Conservation (phyloP, 805 yeast species). For the Metschnikowia gelsemii region DNA sequence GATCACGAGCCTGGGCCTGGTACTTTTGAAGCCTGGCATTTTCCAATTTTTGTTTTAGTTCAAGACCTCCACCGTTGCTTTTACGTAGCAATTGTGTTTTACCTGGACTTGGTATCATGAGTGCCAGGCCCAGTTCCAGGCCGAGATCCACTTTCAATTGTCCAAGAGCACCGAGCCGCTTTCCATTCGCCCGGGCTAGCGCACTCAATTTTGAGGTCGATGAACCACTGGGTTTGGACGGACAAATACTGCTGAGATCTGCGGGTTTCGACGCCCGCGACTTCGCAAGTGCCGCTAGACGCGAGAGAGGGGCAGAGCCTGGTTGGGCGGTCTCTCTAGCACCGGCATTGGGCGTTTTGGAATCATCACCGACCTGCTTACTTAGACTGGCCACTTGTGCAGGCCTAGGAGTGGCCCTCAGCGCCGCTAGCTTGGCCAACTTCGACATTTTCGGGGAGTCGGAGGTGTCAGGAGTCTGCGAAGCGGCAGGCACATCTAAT, state of each 20-base stretch:
- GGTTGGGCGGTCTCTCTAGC: too few species aligned
- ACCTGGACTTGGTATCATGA: not conserved
- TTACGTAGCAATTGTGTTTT: constrained; percentile 4
- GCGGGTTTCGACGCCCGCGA: not conserved
- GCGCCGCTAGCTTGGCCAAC: constrained; percentile 20
- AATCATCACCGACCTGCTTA: too few species aligned
- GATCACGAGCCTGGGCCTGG: too few species aligned
- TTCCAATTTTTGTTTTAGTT: constrained; percentile 7
- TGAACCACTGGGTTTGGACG: not conserved
- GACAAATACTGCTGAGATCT: too few species aligned
- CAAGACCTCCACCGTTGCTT: constrained; percentile 7
- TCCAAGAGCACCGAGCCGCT: constrained; percentile 1
- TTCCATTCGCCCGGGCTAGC: constrained; percentile 1
- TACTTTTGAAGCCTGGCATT: too few species aligned
- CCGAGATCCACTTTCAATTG: not conserved
- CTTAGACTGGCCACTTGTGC: too few species aligned
- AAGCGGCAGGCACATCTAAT: constrained; percentile 14
- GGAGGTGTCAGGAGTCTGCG: too few species aligned
- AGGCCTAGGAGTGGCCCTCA: constrained; percentile 11
- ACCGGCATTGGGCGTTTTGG: not conserved
- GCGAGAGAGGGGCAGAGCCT: too few species aligned
- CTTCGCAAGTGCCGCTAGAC: constrained; percentile 7
- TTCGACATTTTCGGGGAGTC: constrained; percentile 21
- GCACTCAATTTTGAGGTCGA: constrained; percentile 8
- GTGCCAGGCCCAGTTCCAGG: too few species aligned